A percentile compares a stretch with the other conserved stretches of the same genome.
Evolutionary conservation across 352 stramenopile species (phyloP).

Genomic region (Phytophthora kernoviae): DNA sequence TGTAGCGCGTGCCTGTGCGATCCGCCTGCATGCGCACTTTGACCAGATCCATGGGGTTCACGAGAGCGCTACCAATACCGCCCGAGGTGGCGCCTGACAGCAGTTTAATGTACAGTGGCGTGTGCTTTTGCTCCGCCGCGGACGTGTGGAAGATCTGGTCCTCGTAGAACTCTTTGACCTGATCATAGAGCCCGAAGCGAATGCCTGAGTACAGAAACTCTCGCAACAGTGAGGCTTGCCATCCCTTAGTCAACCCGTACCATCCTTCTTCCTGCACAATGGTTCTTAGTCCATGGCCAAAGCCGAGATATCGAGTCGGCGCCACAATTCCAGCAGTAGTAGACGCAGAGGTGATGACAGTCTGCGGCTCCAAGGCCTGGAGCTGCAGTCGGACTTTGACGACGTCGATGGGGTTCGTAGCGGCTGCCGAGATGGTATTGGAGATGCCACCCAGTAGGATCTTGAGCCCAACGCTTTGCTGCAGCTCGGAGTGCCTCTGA

Average conservation of each 20-base stretch:
- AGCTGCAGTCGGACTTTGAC: conserved; percentile 75
- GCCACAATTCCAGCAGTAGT: conserved; percentile 38
- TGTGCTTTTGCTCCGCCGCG: conserved; percentile 32
- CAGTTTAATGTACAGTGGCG: conserved; percentile 72
- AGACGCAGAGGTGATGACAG: conserved; percentile 28
- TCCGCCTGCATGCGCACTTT: conserved; percentile 85
- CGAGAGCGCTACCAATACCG: conserved; percentile 63
- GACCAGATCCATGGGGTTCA: conserved; percentile 81
- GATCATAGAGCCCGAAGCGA: conserved; percentile 81
- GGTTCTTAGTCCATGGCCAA: conserved; percentile 55
- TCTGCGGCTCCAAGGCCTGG: conserved; percentile 41
- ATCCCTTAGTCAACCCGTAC: conserved; percentile 57
- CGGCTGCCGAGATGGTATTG: conserved; percentile 56
- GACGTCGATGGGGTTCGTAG: conserved; percentile 72
- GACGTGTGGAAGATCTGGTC: conserved; percentile 52
- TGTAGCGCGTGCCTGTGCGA: conserved; percentile 60
- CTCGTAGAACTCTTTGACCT: conserved; percentile 76
- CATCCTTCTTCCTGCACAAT: conserved; percentile 69
- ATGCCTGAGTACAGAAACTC: conserved; percentile 82
- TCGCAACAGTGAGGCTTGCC: conserved; percentile 64
- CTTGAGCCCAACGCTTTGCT: conserved; percentile 63
- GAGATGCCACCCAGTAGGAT: conserved; percentile 64
- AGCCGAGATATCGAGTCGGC: conserved; percentile 58
- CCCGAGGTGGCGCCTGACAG: conserved; percentile 64
- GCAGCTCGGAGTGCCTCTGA: conserved; percentile 49